Evolutionary conservation across 345 rosid species (phyloP), one percentile per base, ranked within the genome.

Genomic region (Populus alba): DNA sequence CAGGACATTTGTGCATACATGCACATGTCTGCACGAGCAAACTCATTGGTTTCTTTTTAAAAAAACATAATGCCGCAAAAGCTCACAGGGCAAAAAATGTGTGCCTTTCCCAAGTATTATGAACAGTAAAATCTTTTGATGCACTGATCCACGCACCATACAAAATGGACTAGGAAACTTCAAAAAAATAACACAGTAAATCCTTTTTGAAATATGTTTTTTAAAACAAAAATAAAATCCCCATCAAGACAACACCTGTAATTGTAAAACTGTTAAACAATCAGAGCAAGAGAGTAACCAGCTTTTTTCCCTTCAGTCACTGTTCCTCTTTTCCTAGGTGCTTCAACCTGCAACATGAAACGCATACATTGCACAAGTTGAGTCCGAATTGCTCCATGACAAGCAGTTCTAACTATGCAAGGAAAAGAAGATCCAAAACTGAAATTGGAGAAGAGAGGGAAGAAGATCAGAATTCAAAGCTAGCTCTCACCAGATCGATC

Each of bases 321-420:
- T 85, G 80, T 86, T 77, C 80, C 76, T 76, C 84, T 88, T 77
- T 86, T 87, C 49, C n/a, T 71, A 55, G 76, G 77, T 76, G 83
- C 75, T 70, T 81, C 79, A 66, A 43, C 89, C 90, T 87, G 88
- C 70, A 73, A 79, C 65, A 81, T 6, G 16, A 47, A 47, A 47
- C 4, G 61, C 12, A 71, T 59, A 37, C 39, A 29, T 15, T 22
- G 45, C 51, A 79, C 67, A 84, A 75, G 47, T 45, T 15, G 8
- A 27, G 53, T 6, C 53, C 7, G 23, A 75, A 57, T 10, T 20
- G 43, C n/a, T 67, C 45, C 66, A 67, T 45, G 29, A n/a, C 23
- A 67, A 79, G 49, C 62, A 55, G 23, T 77, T 80, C n/a, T 43
- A 37, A 35, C 37, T 13, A 5, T 6, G n/a, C 9, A 27, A 66